Conservation (phyloP, 768 basidiomycete species). For the Mycena metata region DNA sequence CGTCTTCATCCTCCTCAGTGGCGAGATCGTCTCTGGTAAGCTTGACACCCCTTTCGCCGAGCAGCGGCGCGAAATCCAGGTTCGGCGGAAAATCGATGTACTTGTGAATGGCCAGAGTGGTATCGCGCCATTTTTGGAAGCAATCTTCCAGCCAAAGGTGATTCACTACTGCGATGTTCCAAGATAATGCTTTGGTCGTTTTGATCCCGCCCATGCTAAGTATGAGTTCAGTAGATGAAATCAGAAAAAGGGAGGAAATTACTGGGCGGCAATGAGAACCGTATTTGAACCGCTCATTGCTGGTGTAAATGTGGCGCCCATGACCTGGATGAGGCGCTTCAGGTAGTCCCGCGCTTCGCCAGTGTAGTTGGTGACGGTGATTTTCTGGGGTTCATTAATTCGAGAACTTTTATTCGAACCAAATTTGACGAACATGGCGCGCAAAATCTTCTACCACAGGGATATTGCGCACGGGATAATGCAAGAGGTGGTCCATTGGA, state of each 20-base stretch:
- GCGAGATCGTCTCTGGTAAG: conserved; percentile 26
- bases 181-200: conserved; percentile 77
- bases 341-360: conserved; percentile 90
- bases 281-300: conserved; percentile 85
- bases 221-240: conserved; percentile 10
- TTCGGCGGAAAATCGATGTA: conserved; percentile 80
- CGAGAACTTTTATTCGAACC: neutral
- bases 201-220: conserved; percentile 66
- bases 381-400: conserved; percentile 59
- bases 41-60: conserved; percentile 59
- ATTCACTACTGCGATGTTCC: conserved; percentile 91
- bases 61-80: conserved; percentile 68
- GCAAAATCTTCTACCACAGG: conserved; percentile 69
- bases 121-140: conserved; percentile 81
- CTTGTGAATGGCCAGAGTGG: conserved; percentile 73
- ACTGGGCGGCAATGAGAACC: conserved; percentile 88
- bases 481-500: conserved; percentile 82
- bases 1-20: conserved; percentile 38
- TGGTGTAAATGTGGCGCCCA: conserved; percentile 87
- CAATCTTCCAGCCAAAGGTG: conserved; percentile 95
- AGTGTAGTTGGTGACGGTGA: conserved; percentile 91
- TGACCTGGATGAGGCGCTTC: conserved; percentile 80
- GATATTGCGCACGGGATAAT: conserved; percentile 83
- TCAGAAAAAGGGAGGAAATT: conserved; percentile 47
- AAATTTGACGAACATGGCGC: conserved; percentile 62